phyloP scores from a whole-genome alignment of 2,329 filamentous ascomycete species.

The Beauveria medogensis region DNA sequence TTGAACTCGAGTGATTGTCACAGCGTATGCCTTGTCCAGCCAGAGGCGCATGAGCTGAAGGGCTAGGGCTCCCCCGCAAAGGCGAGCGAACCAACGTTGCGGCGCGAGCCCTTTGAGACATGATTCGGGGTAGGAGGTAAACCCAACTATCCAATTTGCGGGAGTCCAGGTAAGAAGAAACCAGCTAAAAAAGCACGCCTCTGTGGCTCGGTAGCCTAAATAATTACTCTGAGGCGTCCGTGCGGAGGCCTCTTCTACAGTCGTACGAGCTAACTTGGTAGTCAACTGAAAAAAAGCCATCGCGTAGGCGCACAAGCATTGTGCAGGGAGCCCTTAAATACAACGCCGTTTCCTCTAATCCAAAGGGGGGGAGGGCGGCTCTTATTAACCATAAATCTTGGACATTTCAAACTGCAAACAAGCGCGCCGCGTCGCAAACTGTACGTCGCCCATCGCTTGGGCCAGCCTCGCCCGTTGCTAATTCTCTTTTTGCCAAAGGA shows the following conservation, averaged over 20 bases:
- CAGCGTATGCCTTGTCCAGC: background rate
- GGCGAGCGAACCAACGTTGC: background rate
- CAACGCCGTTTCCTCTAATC: background rate
- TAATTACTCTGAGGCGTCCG: background rate
- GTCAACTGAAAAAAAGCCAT: background rate
- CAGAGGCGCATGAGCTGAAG: background rate
- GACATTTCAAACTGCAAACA: background rate
- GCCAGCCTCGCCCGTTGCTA: background rate
- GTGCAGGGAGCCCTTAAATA: background rate
- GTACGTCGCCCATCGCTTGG: background rate
- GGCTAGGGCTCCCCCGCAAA: background rate
- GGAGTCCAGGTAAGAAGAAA: background rate
- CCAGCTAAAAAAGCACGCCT: background rate
- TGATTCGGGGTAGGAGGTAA: background rate
- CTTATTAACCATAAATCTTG: background rate
- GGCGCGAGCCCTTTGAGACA: background rate
- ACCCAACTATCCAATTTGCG: background rate
- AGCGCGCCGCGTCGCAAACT: background rate
- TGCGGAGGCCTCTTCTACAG: background rate
- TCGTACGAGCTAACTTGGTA: background rate
- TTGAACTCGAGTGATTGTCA: no score
- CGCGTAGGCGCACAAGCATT: background rate
- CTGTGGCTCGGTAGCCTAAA: no score
- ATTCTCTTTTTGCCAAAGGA: background rate
- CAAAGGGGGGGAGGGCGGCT: background rate